phyloP scores from a whole-genome alignment of 257 asterid species.

The Ocimum tenuiflorum region DNA sequence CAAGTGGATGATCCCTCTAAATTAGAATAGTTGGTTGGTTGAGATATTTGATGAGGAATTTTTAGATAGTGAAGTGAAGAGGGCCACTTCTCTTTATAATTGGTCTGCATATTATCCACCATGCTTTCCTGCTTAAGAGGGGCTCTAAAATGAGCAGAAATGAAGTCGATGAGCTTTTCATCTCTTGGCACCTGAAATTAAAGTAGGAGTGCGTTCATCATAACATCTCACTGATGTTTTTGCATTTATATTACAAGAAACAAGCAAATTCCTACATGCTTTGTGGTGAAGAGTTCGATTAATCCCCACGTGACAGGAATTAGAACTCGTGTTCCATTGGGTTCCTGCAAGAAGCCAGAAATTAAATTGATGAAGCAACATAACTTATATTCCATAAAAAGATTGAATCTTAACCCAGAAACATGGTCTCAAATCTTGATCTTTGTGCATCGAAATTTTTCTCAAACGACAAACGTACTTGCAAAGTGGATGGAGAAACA shows the following conservation, averaged over 20 bases:
- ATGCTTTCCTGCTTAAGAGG: slow-evolving; percentile 31
- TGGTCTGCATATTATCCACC: not conserved
- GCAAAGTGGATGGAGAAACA: too few species aligned
- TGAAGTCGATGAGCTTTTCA: slow-evolving; percentile 41
- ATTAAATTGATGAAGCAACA: too few species aligned
- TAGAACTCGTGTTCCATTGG: slow-evolving; percentile 61
- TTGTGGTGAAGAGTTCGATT: slow-evolving; percentile 52
- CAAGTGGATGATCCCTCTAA: slow-evolving; percentile 56
- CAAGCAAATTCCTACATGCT: slow-evolving; percentile 31
- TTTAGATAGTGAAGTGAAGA: slow-evolving; percentile 18
- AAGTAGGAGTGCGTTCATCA: not conserved
- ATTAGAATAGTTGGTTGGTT: slow-evolving; percentile 34
- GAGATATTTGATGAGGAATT: slow-evolving; percentile 24
- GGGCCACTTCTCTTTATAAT: slow-evolving; percentile 10
- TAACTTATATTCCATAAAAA: too few species aligned
- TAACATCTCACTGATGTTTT: too few species aligned
- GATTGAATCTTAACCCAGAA: too few species aligned
- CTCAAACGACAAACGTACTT: too few species aligned
- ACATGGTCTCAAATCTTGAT: too few species aligned
- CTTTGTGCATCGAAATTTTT: too few species aligned
- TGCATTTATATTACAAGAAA: not conserved
- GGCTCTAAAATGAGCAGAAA: slow-evolving; percentile 30
- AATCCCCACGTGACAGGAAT: slow-evolving; percentile 62
- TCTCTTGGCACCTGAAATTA: slow-evolving; percentile 53
- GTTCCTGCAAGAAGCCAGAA: slow-evolving; percentile 35